Evolutionary conservation across 2,329 filamentous ascomycete species (phyloP), one percentile per base, ranked within the genome.

Genomic region (Chalaropsis thielavioides): DNA sequence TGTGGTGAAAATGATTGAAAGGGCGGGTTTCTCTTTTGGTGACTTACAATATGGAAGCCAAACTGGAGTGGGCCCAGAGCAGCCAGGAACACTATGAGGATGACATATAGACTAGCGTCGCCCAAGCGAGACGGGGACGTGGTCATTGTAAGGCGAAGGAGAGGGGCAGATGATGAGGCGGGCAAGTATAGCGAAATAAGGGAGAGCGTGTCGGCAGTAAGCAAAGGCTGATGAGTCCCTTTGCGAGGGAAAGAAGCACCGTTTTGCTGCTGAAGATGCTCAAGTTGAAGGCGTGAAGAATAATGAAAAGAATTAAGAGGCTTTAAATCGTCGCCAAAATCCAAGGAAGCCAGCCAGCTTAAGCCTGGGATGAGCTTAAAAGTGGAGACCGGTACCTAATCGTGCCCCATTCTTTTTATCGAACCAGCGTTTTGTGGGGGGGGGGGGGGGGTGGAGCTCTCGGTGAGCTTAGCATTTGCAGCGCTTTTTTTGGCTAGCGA

Each of bases 41-140:
- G 38, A 71, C 77, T 72, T 81, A 94, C 91, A 73, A 97, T 76
- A 75, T 97, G 92, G 75, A 90, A 96, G 68, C 94, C 94, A 73
- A 96, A 99, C 71, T 96, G 90, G 56, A 97, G 81, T 1, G 94
- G 90, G 0, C 92, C 94, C 19, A 96, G 76, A 0, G 91, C 95
- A 54, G 89, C 84, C 67, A 92, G 80, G 67, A 85, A 76, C 64
- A 97, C 82, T 59, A 94, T 77, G 72, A 90, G 83, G 71, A 94
- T 73, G 70, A 97, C 83, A 75, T 90, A 95, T 4, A 83, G n/a
- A 44, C 63, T 24, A 7, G 62, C 43, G n/a, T 49, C 62, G 61
- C 61, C 61, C 17, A 51, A 62, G 61, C 61, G 61, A 46, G 24
- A 35, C n/a, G 41, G 19, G 27, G 51, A 41, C 22, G 24, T 15